Conservation (phyloP, 2,329 filamentous ascomycete genomes). For the Trichoderma oligosporum region DNA sequence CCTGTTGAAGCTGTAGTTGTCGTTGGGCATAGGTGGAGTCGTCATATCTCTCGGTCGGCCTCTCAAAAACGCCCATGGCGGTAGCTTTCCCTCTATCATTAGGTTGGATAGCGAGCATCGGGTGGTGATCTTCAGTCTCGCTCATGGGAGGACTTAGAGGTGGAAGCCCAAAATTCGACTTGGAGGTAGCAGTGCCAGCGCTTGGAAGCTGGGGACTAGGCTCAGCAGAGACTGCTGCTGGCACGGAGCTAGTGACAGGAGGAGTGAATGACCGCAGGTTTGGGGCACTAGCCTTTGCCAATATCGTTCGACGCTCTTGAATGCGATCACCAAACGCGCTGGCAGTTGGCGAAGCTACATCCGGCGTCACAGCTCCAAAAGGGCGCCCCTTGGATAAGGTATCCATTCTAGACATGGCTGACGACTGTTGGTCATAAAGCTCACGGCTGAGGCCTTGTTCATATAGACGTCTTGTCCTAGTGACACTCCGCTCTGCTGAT, state of each 20-base stretch:
- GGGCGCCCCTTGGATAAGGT: conserved; percentile 65
- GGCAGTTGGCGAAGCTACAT: conserved; percentile 47
- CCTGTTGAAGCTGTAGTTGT: conserved; percentile 75
- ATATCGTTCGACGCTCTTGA: conserved; percentile 43
- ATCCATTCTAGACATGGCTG: conserved; percentile 74
- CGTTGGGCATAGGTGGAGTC: conserved; percentile 81
- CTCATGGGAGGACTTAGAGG: conserved; percentile 58
- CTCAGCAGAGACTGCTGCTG: conserved; percentile 28
- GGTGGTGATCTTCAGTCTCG: conserved; percentile 65
- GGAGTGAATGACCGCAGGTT: conserved; percentile 61
- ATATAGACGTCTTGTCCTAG: conserved; percentile 72
- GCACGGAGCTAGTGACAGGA: conserved; percentile 33
- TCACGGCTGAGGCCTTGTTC: conserved; percentile 78
- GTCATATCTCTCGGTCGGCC: conserved; percentile 72
- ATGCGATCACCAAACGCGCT: conserved; percentile 45
- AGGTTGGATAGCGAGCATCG: conserved; percentile 63
- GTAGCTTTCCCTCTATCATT: conserved; percentile 80
- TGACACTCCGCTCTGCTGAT: conserved; percentile 60
- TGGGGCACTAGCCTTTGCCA: conserved; percentile 61
- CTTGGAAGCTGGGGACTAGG: conserved; percentile 37
- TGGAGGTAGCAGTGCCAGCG: conserved; percentile 32
- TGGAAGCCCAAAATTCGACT: conserved; percentile 33
- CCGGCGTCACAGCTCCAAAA: conserved; percentile 47
- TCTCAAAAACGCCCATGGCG: conserved; percentile 60
- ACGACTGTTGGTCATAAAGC: conserved; percentile 73